Base-by-base conservation (phyloP, 345 rosid species). In the Draba incana region DNA sequence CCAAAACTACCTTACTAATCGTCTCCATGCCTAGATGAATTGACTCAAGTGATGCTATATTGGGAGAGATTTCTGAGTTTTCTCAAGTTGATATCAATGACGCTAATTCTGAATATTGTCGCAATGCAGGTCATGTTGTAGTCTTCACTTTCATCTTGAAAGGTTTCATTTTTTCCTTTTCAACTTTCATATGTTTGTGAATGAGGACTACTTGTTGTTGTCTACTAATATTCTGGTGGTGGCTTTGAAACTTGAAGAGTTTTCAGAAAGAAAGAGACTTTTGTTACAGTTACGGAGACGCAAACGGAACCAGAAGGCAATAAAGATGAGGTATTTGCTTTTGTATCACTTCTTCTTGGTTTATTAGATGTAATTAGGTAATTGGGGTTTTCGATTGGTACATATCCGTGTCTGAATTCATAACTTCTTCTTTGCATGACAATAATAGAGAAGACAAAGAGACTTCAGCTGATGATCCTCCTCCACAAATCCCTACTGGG, bases 281-380 rank as follows among this genome's bases (percentile, higher is more conserved):
- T 82, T 47, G 79, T 87, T 79, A 84, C 96, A 79, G 84, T 50
- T 24, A 81, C 85, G 10, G 88, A 86, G 27, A 47, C 95, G 28
- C 78, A 84, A 77, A 87, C 77, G 5, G 92, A 88, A 80, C 87
- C 97, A 33, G 97, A 88, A 75, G 79, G 83, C 62, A 84, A 88
- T 56, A 78, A 87, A 43, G 92, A 90, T 62, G 72, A 86, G 97
- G 98, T 86, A 74, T 14, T 4, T 61, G 27, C 14, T 46, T 62
- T 33, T 11, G 43, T 24, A 37, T 23, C 14, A 10, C 20, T 53
- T 62, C 48, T 54, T 11, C 14, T 5, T 70, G 16, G 23, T 44
- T 53, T 25, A 6, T 12, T 70, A 35, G 14, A 50, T 69, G 45
- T 10, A 23, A 1, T 2, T 54, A 37, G 15, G 64, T 37, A n/a